These are phyloP conservation scores for Sporobolomyces roseus DNA, from an alignment of 768 basidiomycete species.

Conservation along the genomic window DNA sequence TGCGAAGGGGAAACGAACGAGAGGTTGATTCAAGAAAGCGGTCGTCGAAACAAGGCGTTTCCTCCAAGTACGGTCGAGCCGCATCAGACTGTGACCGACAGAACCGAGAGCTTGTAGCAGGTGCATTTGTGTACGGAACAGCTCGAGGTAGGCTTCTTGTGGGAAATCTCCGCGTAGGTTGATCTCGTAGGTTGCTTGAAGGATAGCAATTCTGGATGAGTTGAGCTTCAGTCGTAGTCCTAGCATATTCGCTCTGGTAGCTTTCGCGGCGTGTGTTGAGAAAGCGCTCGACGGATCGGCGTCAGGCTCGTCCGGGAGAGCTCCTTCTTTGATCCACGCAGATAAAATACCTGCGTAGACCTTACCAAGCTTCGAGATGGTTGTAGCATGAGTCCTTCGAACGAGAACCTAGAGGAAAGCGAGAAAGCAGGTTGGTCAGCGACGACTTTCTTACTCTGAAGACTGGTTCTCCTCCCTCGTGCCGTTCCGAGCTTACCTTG, in stretches of 20 bases:
- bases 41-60: constrained; percentile 53
- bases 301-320: background rate
- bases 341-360: constrained; percentile 25
- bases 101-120: constrained; percentile 49
- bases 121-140: constrained; percentile 53
- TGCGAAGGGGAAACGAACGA: constrained; percentile 44
- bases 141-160: constrained; percentile 52
- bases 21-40: constrained; percentile 58
- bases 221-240: constrained; percentile 34
- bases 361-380: constrained; percentile 15
- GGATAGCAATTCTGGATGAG: constrained; percentile 34
- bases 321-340: constrained; percentile 11
- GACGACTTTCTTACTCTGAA: too few species aligned
- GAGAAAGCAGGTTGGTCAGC: too few species aligned
- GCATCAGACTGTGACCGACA: constrained; percentile 50
- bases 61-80: constrained; percentile 54
- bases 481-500: too few species aligned
- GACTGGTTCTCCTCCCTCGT: too few species aligned
- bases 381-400: constrained; percentile 24
- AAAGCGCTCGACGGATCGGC: background rate
- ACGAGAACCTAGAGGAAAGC: constrained; percentile 13
- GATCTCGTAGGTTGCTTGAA: constrained; percentile 36
- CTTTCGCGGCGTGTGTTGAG: background rate
- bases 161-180: constrained; percentile 53
- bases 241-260: constrained; percentile 25